Evolutionary conservation across 306 rosid species (phyloP).

Genomic region (Cucurbita ficifolia): DNA sequence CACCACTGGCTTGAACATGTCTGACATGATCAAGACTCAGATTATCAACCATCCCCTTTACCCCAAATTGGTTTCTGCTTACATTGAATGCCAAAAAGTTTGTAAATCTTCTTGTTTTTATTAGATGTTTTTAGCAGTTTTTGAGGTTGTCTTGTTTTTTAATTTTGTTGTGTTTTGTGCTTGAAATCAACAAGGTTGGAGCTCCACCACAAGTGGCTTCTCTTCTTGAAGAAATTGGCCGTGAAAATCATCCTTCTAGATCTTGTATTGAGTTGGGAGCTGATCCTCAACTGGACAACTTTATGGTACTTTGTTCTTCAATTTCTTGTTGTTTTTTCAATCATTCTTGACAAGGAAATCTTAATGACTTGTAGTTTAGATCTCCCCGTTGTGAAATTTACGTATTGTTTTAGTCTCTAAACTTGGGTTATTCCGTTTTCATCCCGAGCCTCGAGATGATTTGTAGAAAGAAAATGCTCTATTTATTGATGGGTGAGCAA

Average conservation of each 20-base stretch:
- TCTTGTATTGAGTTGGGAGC: slow-evolving; percentile 40
- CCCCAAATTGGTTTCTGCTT: slow-evolving; percentile 52
- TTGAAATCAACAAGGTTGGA: slow-evolving; percentile 41
- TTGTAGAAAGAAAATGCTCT: too few relatives aligned
- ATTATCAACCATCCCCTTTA: slow-evolving; percentile 66
- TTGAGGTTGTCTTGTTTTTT: neutral
- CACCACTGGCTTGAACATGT: slow-evolving; percentile 14
- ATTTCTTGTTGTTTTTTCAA: neutral
- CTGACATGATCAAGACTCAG: slow-evolving; percentile 49
- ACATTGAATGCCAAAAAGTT: slow-evolving; percentile 65
- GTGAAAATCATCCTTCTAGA: slow-evolving; percentile 17
- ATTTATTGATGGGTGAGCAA: too few relatives aligned
- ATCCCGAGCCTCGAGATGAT: neutral
- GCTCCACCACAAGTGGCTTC: slow-evolving; percentile 54
- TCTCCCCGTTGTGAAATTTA: neutral
- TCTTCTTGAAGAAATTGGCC: slow-evolving; percentile 44
- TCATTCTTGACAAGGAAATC: neutral
- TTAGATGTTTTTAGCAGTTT: neutral
- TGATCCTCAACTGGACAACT: slow-evolving; percentile 75
- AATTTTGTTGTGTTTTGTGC: slow-evolving; percentile 2
- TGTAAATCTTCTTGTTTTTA: neutral
- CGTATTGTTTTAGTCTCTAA: neutral
- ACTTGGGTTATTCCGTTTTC: neutral
- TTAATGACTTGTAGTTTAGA: neutral
- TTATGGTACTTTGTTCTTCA: slow-evolving; percentile 38